A percentile compares a stretch with the other conserved stretches of the same genome.
Evolutionary conservation across 2,329 filamentous ascomycete species (phyloP).

Genomic region (Calonectria honghensis): DNA sequence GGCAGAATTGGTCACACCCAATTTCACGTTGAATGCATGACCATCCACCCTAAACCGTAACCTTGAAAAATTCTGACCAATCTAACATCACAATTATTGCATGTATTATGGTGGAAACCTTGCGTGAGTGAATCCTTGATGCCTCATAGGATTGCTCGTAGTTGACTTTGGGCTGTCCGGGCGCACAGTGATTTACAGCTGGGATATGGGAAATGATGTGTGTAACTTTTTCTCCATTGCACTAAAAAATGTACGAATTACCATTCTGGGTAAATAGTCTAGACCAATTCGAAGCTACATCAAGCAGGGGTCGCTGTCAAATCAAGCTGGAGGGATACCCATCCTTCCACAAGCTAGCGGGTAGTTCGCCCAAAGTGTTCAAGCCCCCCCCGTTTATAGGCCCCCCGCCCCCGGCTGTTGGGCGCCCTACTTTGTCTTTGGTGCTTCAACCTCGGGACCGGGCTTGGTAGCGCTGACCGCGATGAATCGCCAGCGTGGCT

Average conservation of each 20-base stretch:
- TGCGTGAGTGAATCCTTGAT: not conserved
- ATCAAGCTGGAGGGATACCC: not conserved
- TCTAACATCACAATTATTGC: not conserved
- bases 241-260: not conserved
- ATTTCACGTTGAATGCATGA: not conserved
- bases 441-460: constrained; percentile 24
- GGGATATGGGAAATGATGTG: constrained; percentile 3
- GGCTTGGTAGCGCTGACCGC: constrained; percentile 44
- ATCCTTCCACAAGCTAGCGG: constrained; percentile 10
- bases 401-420: not conserved
- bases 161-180: not conserved
- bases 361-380: not conserved
- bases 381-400: not conserved
- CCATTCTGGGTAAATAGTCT: not conserved
- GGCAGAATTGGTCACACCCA: not conserved
- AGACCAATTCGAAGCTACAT: not conserved
- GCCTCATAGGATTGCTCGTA: not conserved
- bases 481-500: constrained; percentile 44
- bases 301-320: not conserved
- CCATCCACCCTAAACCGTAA: not conserved
- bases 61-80: not conserved
- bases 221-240: not conserved
- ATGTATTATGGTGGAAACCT: not conserved
- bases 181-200: not conserved
- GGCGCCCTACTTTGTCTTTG: constrained; percentile 27